Evolutionary conservation across 306 rosid species (phyloP).

Genomic region (Acacia melanoxylon): DNA sequence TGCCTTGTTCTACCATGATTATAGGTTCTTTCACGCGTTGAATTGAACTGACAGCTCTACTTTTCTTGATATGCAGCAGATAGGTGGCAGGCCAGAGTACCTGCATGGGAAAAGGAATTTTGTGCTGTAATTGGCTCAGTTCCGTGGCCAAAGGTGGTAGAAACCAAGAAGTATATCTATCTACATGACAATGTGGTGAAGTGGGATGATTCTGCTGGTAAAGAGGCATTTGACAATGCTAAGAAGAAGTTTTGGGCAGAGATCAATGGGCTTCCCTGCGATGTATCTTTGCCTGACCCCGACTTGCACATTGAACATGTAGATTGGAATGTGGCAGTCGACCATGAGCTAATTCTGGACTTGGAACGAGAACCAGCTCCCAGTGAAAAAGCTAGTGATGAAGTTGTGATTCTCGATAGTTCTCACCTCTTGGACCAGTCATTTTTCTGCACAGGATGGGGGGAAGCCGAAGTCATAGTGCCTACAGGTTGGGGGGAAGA

Average conservation of each 20-base stretch:
- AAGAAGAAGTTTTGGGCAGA: slow-evolving; percentile 71
- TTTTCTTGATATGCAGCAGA: slow-evolving; percentile 42
- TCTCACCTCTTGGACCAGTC: slow-evolving; percentile 45
- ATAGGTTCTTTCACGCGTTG: slow-evolving; percentile 13
- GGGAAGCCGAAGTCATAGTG: slow-evolving; percentile 3
- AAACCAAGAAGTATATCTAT: slow-evolving; percentile 55
- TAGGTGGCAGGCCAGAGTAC: slow-evolving; percentile 48
- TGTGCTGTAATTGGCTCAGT: slow-evolving; percentile 57
- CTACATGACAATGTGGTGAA: slow-evolving; percentile 47
- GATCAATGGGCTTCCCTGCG: slow-evolving; percentile 47
- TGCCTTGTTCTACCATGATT: slow-evolving; percentile 22
- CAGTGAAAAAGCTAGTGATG: slow-evolving; percentile 18
- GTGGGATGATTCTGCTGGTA: slow-evolving; percentile 84
- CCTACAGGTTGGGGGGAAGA: slow-evolving; percentile 42
- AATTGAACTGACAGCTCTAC: slow-evolving; percentile 14
- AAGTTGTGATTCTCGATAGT: slow-evolving; percentile 38
- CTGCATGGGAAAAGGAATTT: slow-evolving; percentile 79
- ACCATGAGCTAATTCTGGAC: slow-evolving; percentile 64
- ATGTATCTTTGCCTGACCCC: slow-evolving; percentile 68
- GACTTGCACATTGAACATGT: slow-evolving; percentile 54
- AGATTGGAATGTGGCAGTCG: slow-evolving; percentile 63
- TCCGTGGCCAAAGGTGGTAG: slow-evolving; percentile 70
- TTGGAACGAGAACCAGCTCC: slow-evolving; percentile 50
- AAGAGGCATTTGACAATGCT: slow-evolving; percentile 80
- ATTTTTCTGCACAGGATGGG: slow-evolving; percentile 35